These are phyloP conservation scores for Neoboletus subvelutipes DNA, from an alignment of 768 basidiomycete genomes.

Conservation along the genomic window DNA sequence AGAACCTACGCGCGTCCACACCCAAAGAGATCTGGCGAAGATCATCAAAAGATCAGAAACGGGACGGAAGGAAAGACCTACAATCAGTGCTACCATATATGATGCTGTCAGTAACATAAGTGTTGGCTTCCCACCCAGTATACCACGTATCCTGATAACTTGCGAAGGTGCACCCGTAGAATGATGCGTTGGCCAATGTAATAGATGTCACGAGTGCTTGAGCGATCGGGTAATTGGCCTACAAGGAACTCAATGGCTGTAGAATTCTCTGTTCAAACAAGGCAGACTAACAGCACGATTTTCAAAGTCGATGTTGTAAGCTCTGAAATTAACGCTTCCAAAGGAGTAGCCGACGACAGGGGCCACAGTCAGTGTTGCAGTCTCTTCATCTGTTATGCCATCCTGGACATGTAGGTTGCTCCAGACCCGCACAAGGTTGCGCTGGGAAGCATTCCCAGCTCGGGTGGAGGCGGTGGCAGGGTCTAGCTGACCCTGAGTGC, in stretches of 20 bases:
- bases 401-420: constrained; percentile 43
- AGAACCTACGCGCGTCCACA: constrained; percentile 6
- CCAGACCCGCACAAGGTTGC: constrained; percentile 55
- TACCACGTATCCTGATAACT: constrained; percentile 49
- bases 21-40: constrained; percentile 15
- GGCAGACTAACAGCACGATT: constrained; percentile 55
- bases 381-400: constrained; percentile 54
- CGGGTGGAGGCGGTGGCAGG: constrained; percentile 37
- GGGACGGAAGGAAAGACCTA: constrained; percentile 27
- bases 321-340: constrained; percentile 58
- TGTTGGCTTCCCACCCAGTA: constrained; percentile 56
- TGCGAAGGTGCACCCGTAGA: constrained; percentile 30
- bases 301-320: constrained; percentile 66
- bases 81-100: constrained; percentile 67
- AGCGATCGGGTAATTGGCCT: constrained; percentile 56
- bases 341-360: constrained; percentile 50
- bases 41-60: not conserved
- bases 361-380: constrained; percentile 56
- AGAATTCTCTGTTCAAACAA: not conserved
- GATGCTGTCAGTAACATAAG: constrained; percentile 60
- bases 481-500: constrained; percentile 49
- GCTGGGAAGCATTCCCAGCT: constrained; percentile 42
- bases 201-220: constrained; percentile 64
- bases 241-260: not conserved
- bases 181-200: constrained; percentile 65